Conservation (phyloP, 345 rosid species). For the Populus davidiana region DNA sequence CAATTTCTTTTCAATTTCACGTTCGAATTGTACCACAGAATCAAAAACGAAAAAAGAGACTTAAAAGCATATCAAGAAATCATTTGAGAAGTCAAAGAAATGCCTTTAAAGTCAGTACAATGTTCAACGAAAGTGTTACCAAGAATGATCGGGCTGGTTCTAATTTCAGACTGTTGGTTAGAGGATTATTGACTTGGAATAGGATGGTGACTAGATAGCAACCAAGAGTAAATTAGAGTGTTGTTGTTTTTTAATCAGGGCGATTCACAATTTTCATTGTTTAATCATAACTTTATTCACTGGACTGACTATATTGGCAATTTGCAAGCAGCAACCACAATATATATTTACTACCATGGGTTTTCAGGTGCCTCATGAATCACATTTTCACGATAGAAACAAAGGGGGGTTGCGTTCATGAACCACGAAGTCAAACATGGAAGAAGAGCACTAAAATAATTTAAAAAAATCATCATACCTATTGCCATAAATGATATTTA, state of each 20-base stretch:
- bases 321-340: background rate
- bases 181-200: constrained; percentile 22
- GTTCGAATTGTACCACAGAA: background rate
- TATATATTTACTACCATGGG: background rate
- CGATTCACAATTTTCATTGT: background rate
- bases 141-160: background rate
- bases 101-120: constrained; percentile 24
- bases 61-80: background rate
- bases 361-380: background rate
- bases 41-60: background rate
- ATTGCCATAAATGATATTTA: background rate
- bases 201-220: constrained; percentile 8
- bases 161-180: background rate
- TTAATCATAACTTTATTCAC: background rate
- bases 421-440: constrained; percentile 9
- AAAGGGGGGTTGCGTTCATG: background rate
- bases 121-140: constrained; percentile 5
- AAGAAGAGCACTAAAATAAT: background rate
- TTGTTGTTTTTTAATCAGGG: background rate
- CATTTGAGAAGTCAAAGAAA: constrained; percentile 22
- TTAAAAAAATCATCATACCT: background rate
- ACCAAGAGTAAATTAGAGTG: background rate
- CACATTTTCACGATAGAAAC: background rate
- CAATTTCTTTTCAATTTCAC: background rate
- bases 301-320: no score